Evolutionary conservation across 2,329 filamentous ascomycete species (phyloP).

Genomic region (Plenodomus biglobosus): DNA sequence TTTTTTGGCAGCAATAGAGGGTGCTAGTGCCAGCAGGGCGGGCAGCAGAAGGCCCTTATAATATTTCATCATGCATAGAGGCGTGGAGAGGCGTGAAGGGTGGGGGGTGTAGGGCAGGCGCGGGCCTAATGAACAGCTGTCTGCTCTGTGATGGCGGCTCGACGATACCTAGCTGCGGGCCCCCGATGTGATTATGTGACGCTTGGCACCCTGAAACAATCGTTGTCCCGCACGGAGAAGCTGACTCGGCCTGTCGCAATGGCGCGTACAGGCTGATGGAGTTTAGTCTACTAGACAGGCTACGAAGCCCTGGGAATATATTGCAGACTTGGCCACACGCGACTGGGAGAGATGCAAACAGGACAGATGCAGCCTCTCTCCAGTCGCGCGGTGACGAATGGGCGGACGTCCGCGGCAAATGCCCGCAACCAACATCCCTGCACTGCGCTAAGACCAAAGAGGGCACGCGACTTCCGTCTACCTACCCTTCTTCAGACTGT

Average conservation of each 20-base stretch:
- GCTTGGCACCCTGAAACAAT: slow-evolving; percentile 39
- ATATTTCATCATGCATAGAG: slow-evolving; percentile 45
- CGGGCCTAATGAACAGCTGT: slow-evolving; percentile 42
- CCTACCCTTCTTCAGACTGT: background rate
- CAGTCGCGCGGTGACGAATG: slow-evolving; percentile 8
- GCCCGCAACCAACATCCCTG: slow-evolving; percentile 12
- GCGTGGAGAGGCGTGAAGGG: slow-evolving; percentile 17
- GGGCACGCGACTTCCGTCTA: background rate
- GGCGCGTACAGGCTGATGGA: background rate
- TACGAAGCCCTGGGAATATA: no score
- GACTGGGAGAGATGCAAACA: slow-evolving; percentile 1
- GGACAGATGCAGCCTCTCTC: slow-evolving; percentile 9
- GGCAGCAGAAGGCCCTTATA: slow-evolving; percentile 50
- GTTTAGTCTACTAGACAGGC: background rate
- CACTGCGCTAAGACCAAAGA: background rate
- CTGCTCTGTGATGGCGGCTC: slow-evolving; percentile 36
- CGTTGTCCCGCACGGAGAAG: slow-evolving; percentile 27
- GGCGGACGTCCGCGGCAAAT: slow-evolving; percentile 10
- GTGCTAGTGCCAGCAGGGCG: slow-evolving; percentile 52
- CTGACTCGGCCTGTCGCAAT: background rate
- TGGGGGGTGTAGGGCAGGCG: slow-evolving; percentile 17
- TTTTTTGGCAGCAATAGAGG: slow-evolving; percentile 46
- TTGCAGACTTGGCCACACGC: background rate
- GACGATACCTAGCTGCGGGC: slow-evolving; percentile 27
- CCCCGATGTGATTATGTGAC: slow-evolving; percentile 12